Conservation (phyloP, 208 protist species). For the Trypanosoma caninum region DNA sequence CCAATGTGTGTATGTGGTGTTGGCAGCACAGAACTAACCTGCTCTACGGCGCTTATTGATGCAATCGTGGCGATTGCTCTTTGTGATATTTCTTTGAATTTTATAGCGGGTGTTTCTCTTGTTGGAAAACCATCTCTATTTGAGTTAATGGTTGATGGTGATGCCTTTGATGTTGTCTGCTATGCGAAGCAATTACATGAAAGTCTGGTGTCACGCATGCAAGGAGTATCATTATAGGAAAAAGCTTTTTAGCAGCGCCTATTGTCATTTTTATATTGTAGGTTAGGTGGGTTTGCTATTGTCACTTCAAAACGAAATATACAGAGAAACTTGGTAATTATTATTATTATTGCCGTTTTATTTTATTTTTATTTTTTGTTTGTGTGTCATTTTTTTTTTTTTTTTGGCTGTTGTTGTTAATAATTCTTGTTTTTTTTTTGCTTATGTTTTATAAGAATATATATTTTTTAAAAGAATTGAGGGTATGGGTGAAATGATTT, state of each 20-base stretch:
- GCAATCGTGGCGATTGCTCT: constrained; percentile 70
- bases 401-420: too few species aligned
- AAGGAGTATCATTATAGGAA: neutral
- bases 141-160: constrained; percentile 11
- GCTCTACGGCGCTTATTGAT: constrained; percentile 66
- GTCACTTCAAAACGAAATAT: too few species aligned
- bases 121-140: constrained; percentile 36
- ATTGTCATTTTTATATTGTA: constrained; percentile 12
- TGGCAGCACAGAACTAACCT: neutral
- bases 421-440: too few species aligned
- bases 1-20: constrained; percentile 5
- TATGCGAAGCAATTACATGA: constrained; percentile 17
- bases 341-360: too few species aligned
- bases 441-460: too few species aligned
- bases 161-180: constrained; percentile 42
- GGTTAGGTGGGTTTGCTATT: too few species aligned
- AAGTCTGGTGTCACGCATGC: constrained; percentile 7
- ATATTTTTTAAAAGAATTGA: too few species aligned
- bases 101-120: constrained; percentile 54
- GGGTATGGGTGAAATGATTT: too few species aligned
- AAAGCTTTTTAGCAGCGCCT: neutral
- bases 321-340: too few species aligned
- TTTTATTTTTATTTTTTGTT: too few species aligned
- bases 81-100: constrained; percentile 74
- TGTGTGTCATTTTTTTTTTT: too few species aligned